Percentiles rank a stretch among this genome's conserved stretches.
These are phyloP conservation scores for Scutellaria minor DNA, from an alignment of 257 asterid species.

Conservation along the genomic window DNA sequence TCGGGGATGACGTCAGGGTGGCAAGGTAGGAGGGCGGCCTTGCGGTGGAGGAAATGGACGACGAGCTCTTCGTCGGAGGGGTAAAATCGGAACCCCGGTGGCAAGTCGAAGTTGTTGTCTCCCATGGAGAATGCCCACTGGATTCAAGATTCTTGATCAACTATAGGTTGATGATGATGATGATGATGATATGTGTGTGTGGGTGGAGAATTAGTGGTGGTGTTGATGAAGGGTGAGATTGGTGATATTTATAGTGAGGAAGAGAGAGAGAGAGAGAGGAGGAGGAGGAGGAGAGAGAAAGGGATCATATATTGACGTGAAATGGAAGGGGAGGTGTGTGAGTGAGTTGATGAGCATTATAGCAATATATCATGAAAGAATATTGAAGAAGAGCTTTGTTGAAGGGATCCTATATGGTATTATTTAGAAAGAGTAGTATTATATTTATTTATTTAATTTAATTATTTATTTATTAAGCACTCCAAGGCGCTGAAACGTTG, in stretches of 20 bases:
- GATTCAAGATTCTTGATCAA: not conserved
- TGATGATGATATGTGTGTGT: not conserved
- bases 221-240: slow-evolving; percentile 24
- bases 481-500: slow-evolving; percentile 38
- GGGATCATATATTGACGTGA: slow-evolving; percentile 48
- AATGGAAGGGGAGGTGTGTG: slow-evolving; percentile 45
- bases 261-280: not conserved
- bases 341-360: slow-evolving; percentile 39
- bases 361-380: slow-evolving; percentile 24
- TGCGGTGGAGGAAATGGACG: slow-evolving; percentile 90
- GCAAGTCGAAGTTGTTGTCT: slow-evolving; percentile 62
- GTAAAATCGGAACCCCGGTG: slow-evolving; percentile 86
- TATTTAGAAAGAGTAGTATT: no score
- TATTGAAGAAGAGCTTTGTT: not conserved
- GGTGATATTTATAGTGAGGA: slow-evolving; percentile 53
- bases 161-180: not conserved
- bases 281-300: slow-evolving; percentile 15
- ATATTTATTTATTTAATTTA: no score
- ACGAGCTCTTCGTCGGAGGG: slow-evolving; percentile 90
- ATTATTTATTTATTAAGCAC: slow-evolving; percentile 9
- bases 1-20: slow-evolving; percentile 93
- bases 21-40: slow-evolving; percentile 68
- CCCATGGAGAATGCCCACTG: slow-evolving; percentile 45
- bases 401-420: no score
- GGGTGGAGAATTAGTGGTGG: slow-evolving; percentile 16